Conservation (phyloP, 2,329 filamentous ascomycete species). For the Trichoderma sp. region DNA sequence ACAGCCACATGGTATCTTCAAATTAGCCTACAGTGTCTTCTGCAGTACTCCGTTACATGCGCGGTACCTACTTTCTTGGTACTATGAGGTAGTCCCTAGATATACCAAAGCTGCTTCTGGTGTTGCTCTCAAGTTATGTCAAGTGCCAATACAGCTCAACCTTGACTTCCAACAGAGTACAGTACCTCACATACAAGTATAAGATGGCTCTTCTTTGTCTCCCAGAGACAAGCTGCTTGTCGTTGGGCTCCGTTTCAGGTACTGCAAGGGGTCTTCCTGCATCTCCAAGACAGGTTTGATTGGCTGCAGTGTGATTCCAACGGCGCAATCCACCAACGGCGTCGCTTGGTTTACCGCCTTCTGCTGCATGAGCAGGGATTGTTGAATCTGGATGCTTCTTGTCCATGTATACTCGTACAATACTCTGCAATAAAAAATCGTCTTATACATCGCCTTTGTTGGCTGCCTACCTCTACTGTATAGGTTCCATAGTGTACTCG, state of each 20-base stretch:
- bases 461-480: background rate
- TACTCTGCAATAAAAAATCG: background rate
- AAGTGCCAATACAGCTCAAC: background rate
- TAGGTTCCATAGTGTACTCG: too few species aligned
- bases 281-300: background rate
- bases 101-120: background rate
- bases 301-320: background rate
- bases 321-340: constrained; percentile 13
- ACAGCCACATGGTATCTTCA: background rate
- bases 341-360: constrained; percentile 21
- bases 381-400: background rate
- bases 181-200: background rate
- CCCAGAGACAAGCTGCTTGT: background rate
- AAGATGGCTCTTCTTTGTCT: background rate
- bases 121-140: background rate
- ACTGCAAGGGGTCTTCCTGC: background rate
- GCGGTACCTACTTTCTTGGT: background rate
- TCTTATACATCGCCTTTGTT: background rate
- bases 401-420: background rate
- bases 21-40: background rate
- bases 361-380: background rate
- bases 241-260: background rate
- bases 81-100: background rate
- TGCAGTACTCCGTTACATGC: background rate
- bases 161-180: background rate